A percentile compares a stretch with the other conserved stretches of the same genome.
Evolutionary conservation across 176 grass and related monocot species (phyloP).

Genomic region (Bolboschoenus planiculmis): DNA sequence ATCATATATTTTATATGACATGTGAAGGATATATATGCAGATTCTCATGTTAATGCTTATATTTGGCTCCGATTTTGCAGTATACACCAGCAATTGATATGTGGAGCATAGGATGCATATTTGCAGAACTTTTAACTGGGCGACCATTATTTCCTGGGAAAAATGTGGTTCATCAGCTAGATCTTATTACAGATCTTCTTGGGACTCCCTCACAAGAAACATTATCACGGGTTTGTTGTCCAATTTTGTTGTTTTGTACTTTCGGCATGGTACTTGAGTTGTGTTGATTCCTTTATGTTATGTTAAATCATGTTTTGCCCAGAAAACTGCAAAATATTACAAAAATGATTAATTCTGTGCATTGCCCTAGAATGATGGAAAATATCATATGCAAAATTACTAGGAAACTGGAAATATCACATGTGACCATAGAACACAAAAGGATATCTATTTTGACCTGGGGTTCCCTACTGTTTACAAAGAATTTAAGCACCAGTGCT

Average conservation of each 20-base stretch:
- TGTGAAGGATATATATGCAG: neutral
- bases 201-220: slow-evolving; percentile 52
- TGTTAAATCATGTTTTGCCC: neutral
- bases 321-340: neutral
- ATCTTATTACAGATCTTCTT: slow-evolving; percentile 77
- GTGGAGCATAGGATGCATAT: slow-evolving; percentile 96
- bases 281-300: neutral
- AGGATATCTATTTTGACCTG: neutral
- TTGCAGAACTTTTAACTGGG: slow-evolving; percentile 71
- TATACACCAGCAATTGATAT: slow-evolving; percentile 96
- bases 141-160: slow-evolving; percentile 65
- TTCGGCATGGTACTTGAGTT: neutral
- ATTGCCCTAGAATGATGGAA: too few species aligned
- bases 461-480: neutral
- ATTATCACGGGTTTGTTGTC: slow-evolving; percentile 43
- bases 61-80: slow-evolving; percentile 33
- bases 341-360: too few species aligned
- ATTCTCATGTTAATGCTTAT: neutral
- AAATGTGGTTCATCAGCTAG: slow-evolving; percentile 88
- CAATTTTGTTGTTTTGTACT: neutral
- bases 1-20: slow-evolving; percentile 17
- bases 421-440: neutral
- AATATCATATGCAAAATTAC: neutral
- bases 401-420: neutral
- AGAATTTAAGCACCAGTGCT: neutral